phyloP scores from a whole-genome alignment of 2,329 filamentous ascomycete genomes.

The Aureobasidium sp. region DNA sequence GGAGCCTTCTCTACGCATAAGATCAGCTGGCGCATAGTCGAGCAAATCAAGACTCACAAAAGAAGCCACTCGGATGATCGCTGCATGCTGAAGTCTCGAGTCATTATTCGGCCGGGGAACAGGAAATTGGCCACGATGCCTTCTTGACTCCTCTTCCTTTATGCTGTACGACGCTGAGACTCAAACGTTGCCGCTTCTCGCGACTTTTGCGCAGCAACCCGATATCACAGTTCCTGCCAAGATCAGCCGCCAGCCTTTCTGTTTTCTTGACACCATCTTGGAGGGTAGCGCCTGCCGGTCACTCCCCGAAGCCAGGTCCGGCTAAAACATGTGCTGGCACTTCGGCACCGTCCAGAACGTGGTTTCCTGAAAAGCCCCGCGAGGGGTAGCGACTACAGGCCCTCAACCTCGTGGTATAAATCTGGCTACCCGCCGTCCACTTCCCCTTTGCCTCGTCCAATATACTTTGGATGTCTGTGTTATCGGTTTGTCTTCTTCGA shows the following conservation, averaged over 20 bases:
- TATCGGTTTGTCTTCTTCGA: not conserved
- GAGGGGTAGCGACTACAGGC: not conserved
- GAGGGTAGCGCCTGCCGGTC: conserved; percentile 4
- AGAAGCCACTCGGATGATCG: conserved; percentile 11
- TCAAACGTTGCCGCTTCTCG: conserved; percentile 6
- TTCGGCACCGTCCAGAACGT: not conserved
- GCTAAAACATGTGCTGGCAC: conserved; percentile 11
- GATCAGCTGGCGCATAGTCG: conserved; percentile 8
- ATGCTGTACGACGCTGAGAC: conserved; percentile 5
- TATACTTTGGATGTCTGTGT: conserved; percentile 6
- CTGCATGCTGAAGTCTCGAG: conserved; percentile 3
- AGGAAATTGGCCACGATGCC: conserved; percentile 4
- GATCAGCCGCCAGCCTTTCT: conserved; percentile 3
- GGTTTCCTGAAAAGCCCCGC: not conserved
- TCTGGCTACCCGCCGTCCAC: not conserved
- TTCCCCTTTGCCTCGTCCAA: not conserved
- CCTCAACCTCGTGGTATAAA: not conserved
- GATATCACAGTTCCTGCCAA: conserved; percentile 10
- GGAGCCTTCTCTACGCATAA: not conserved
- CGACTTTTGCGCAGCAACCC: not conserved
- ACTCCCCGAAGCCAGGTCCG: conserved; percentile 5
- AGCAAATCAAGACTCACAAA: not conserved
- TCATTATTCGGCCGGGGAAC: conserved; percentile 9
- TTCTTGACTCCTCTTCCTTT: not conserved
- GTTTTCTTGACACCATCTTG: conserved; percentile 3